Evolutionary conservation across 257 asterid species (phyloP).

Genomic region (Salvia splendens): DNA sequence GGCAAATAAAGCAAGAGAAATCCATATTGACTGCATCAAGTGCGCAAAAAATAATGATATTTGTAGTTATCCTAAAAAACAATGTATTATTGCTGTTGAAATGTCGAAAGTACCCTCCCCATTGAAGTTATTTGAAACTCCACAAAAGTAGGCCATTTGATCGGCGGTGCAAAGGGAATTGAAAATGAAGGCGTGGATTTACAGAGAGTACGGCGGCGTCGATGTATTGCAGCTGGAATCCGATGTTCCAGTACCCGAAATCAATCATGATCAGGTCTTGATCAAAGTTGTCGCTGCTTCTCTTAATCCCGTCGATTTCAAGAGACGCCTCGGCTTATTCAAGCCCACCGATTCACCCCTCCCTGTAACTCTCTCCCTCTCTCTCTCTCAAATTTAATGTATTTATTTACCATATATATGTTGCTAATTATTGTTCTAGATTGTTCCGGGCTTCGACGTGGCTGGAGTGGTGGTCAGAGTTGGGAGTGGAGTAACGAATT

Average conservation of each 20-base stretch:
- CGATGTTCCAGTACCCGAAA: constrained; percentile 52
- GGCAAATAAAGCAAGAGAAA: background rate
- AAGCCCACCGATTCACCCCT: constrained; percentile 76
- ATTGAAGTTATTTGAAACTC: background rate
- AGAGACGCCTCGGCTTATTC: constrained; percentile 66
- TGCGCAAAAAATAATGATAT: too few relatives aligned
- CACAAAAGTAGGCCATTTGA: too few relatives aligned
- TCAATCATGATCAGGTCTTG: constrained; percentile 73
- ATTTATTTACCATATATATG: too few relatives aligned
- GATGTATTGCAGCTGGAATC: constrained; percentile 68
- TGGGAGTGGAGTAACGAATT: constrained; percentile 70
- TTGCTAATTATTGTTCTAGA: constrained; percentile 30
- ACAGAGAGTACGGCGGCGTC: constrained; percentile 66
- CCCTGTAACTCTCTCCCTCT: constrained; percentile 49
- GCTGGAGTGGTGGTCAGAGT: constrained; percentile 83
- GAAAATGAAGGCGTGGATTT: constrained; percentile 79
- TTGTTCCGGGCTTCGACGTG: constrained; percentile 78
- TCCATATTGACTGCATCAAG: background rate
- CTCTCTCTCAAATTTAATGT: background rate
- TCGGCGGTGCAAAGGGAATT: too few relatives aligned
- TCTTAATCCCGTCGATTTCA: constrained; percentile 82
- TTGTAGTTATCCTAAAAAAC: too few relatives aligned
- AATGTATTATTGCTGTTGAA: too few relatives aligned
- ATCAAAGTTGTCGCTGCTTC: constrained; percentile 82
- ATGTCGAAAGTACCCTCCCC: too few relatives aligned